Percentiles rank a stretch among this genome's conserved stretches.
Conservation (phyloP, 345 rosid genomes). For the Salix arbutifolia region DNA sequence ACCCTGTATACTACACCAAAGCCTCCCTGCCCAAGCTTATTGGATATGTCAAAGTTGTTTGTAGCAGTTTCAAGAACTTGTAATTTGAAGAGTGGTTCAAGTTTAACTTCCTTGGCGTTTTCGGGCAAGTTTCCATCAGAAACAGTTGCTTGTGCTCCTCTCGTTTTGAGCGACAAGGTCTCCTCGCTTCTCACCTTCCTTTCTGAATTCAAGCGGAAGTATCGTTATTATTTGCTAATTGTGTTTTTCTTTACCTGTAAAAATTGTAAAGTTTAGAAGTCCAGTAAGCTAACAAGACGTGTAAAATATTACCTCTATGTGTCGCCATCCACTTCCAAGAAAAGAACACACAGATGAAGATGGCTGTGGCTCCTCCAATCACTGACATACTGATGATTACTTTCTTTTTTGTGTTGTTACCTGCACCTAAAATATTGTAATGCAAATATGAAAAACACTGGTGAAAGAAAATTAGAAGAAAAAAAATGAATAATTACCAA, state of each 20-base stretch:
- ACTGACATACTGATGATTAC: background rate
- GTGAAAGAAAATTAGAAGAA: background rate
- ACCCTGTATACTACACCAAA: constrained; percentile 25
- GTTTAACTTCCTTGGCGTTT: background rate
- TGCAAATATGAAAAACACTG: background rate
- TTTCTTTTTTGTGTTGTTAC: too few relatives aligned
- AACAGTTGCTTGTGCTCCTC: too few relatives aligned
- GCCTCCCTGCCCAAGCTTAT: constrained; percentile 26
- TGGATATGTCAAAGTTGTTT: constrained; percentile 2
- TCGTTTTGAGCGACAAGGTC: background rate
- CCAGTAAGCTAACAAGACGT: too few relatives aligned
- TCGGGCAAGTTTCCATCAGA: too few relatives aligned
- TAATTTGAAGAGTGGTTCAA: constrained; percentile 3
- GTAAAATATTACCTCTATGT: background rate
- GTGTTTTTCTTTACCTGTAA: background rate
- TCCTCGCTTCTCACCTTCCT: background rate
- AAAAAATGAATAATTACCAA: background rate
- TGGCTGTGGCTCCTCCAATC: background rate
- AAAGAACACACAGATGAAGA: background rate
- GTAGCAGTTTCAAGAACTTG: constrained; percentile 8
- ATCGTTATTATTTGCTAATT: too few relatives aligned
- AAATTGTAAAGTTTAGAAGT: too few relatives aligned
- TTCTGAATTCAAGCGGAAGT: background rate
- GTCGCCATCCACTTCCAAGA: background rate
- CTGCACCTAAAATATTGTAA: background rate